Evolutionary conservation across 2,329 filamentous ascomycete species (phyloP), one percentile per base, ranked within the genome.

Genomic region (Pseudopyrenochaeta lycopersici): DNA sequence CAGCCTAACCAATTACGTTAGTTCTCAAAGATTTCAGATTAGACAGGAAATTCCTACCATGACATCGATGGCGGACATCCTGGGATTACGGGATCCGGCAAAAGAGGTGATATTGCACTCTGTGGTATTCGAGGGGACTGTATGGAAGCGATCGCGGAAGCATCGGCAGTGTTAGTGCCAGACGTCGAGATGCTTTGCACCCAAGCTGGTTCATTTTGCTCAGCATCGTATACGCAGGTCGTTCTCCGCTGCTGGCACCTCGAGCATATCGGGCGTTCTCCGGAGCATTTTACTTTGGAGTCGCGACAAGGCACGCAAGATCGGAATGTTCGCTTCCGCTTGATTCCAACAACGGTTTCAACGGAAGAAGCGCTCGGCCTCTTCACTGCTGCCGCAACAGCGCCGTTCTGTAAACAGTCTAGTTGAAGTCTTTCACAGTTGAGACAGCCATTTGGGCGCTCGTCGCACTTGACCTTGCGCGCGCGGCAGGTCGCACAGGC

Each of bases 241-340:
- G 63, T 58, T 10, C 60, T 48, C 27, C 65, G 62, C 46, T 71
- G 67, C 30, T 60, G 63, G 40, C 70, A 72, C 31, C 70, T 59
- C 39, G 62, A 62, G 39, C 70, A 72, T 3, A 58, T 64, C 18
- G 69, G 69, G 17, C 69, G 49, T 52, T 71, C 68, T n/a, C 69
- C 69, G 14, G 68, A 68, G 35, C 69, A 72, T 40, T 70, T 72
- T 47, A 72, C 67, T 43, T 72, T 72, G 10, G 66, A 68, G 32
- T 71, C 67, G 30, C 69, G 62, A 46, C 69, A 72, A 3, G 65
- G 62, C 12, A 71, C 62, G 33, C 69, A 72, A 6, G 68, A 70
- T 20, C 69, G 60, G 36, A 71, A 72, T 1, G 69, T 72, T 11
- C 69, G 63, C 45, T 71, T 72, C 15, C 69, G 61, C 56, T 72